These are phyloP conservation scores for Didymella glomerata DNA, from an alignment of 2,329 filamentous ascomycete species.

Conservation along the genomic window DNA sequence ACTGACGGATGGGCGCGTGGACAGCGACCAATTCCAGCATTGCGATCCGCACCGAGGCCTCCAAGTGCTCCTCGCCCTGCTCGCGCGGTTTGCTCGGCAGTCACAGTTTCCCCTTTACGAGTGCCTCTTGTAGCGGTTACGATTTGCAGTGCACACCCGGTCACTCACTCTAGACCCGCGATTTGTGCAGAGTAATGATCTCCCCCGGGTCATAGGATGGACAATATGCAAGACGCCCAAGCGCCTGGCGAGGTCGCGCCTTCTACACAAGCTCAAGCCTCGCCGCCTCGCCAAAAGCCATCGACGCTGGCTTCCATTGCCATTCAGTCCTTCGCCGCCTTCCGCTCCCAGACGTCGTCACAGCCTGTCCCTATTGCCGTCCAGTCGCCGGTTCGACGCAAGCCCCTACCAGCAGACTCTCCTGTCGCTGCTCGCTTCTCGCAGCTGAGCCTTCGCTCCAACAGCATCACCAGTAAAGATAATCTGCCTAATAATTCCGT, in stretches of 20 bases:
- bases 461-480: constrained; percentile 44
- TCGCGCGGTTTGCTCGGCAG: constrained; percentile 37
- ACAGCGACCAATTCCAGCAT: constrained; percentile 41
- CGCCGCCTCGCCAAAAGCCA: constrained; percentile 44
- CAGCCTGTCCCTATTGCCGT: constrained; percentile 48
- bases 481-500: constrained; percentile 36
- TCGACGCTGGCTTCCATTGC: constrained; percentile 52
- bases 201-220: constrained; percentile 33
- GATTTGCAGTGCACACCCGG: constrained; percentile 30
- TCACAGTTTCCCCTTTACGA: constrained; percentile 42
- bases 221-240: constrained; percentile 48
- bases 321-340: constrained; percentile 55
- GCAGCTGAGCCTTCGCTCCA: constrained; percentile 54
- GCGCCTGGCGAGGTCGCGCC: constrained; percentile 35
- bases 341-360: constrained; percentile 54
- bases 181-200: constrained; percentile 51
- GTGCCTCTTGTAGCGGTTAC: constrained; percentile 31
- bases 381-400: constrained; percentile 59
- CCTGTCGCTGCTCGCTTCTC: constrained; percentile 57
- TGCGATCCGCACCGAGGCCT: constrained; percentile 40
- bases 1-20: constrained; percentile 30
- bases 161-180: constrained; percentile 30
- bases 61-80: constrained; percentile 34
- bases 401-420: constrained; percentile 63
- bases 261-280: constrained; percentile 30